Evolutionary conservation across 495 filamentous ascomycete genomes (phyloP).

Genomic region (Sphaerosporella brunnea): DNA sequence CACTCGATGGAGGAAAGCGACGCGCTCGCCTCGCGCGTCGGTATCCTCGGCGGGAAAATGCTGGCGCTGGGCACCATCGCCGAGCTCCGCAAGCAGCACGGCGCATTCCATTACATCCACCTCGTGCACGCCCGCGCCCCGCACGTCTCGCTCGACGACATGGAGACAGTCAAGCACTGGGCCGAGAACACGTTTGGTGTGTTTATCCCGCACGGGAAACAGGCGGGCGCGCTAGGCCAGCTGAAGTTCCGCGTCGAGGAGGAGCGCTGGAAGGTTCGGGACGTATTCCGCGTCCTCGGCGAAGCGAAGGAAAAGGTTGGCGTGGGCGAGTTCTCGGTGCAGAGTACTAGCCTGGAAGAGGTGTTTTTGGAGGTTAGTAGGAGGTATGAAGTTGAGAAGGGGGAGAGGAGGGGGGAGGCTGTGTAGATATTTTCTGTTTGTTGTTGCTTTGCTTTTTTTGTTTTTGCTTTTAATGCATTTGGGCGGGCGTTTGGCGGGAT

Average conservation of each 20-base stretch:
- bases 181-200: constrained; percentile 37
- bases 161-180: constrained; percentile 46
- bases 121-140: constrained; percentile 56
- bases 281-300: constrained; percentile 61
- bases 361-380: constrained; percentile 60
- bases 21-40: constrained; percentile 49
- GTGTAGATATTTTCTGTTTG: too few species aligned
- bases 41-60: constrained; percentile 52
- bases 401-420: background rate
- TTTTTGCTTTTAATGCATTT: background rate
- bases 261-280: constrained; percentile 59
- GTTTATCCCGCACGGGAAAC: too few species aligned
- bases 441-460: background rate
- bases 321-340: constrained; percentile 35
- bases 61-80: constrained; percentile 50
- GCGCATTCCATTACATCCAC: constrained; percentile 48
- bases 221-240: too few species aligned
- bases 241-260: constrained; percentile 42
- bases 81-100: constrained; percentile 39
- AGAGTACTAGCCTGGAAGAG: constrained; percentile 41
- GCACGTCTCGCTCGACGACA: constrained; percentile 44
- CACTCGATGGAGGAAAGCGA: constrained; percentile 70
- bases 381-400: constrained; percentile 1
- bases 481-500: too few species aligned
- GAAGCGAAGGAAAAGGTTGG: constrained; percentile 31